These are phyloP conservation scores for Mycoemilia scoparia DNA, from an alignment of 192 early-diverging fungal species.

Conservation along the genomic window DNA sequence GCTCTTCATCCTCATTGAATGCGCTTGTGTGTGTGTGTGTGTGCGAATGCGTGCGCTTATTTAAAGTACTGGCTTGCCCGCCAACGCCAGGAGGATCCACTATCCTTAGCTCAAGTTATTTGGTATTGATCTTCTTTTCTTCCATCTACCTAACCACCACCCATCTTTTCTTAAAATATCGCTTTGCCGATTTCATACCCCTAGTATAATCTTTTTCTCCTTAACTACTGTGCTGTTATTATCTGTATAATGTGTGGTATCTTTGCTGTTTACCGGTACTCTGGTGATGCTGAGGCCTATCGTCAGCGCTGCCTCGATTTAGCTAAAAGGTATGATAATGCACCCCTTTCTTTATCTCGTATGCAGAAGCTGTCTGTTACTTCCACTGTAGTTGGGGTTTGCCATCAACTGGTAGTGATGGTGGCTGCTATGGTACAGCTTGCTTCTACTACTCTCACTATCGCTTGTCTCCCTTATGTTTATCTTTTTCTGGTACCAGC, in stretches of 20 bases:
- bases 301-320: slow-evolving; percentile 69
- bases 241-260: slow-evolving; percentile 78
- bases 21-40: neutral
- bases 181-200: neutral
- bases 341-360: neutral
- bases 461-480: no score
- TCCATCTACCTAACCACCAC: neutral
- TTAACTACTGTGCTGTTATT: neutral
- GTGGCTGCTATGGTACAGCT: neutral
- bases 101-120: neutral
- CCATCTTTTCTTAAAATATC: neutral
- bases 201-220: neutral
- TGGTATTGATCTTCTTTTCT: neutral
- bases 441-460: no score
- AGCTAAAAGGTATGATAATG: slow-evolving; percentile 36
- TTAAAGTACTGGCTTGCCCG: neutral
- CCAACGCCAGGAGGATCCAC: neutral
- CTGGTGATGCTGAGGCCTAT: slow-evolving; percentile 52
- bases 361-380: neutral
- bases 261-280: slow-evolving; percentile 84
- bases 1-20: neutral
- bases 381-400: slow-evolving; percentile 1
- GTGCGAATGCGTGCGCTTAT: neutral
- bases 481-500: no score
- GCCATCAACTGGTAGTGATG: neutral